Percentiles rank a stretch among this genome's conserved stretches.
These are phyloP conservation scores for Rosa multiflora DNA, from an alignment of 306 rosid species.

Conservation along the genomic window DNA sequence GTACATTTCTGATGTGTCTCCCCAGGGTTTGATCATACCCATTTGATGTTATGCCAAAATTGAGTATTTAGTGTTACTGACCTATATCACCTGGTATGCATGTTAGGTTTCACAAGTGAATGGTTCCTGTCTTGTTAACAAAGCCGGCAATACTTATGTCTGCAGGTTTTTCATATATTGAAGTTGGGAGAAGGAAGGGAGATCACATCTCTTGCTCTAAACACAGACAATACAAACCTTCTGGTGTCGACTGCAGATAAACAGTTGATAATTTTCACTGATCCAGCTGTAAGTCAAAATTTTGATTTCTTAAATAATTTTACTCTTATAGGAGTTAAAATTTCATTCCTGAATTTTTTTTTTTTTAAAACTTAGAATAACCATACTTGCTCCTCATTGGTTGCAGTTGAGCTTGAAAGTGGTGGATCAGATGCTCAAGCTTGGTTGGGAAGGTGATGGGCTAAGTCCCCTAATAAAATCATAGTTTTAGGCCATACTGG, in stretches of 20 bases:
- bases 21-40: background rate
- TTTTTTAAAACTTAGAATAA: background rate
- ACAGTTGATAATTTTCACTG: conserved; percentile 82
- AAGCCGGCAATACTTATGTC: conserved; percentile 11
- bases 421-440: conserved; percentile 94
- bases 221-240: conserved; percentile 80
- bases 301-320: conserved; percentile 4
- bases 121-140: conserved; percentile 15
- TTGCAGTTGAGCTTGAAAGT: conserved; percentile 98
- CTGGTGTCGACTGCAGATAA: conserved; percentile 88
- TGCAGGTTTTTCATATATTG: conserved; percentile 78
- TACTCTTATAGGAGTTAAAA: background rate
- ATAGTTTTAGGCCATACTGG: conserved; percentile 41
- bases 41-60: background rate
- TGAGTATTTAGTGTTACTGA: conserved; percentile 3
- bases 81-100: conserved; percentile 1
- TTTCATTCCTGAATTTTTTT: background rate
- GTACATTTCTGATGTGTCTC: background rate
- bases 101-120: conserved; percentile 13
- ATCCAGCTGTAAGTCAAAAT: conserved; percentile 77
- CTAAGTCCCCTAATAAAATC: conserved; percentile 65
- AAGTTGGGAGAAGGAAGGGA: conserved; percentile 73
- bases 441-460: conserved; percentile 97
- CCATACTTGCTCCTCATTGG: conserved; percentile 22
- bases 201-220: conserved; percentile 85